phyloP scores from a whole-genome alignment of 257 asterid species.

The Catharanthus roseus region DNA sequence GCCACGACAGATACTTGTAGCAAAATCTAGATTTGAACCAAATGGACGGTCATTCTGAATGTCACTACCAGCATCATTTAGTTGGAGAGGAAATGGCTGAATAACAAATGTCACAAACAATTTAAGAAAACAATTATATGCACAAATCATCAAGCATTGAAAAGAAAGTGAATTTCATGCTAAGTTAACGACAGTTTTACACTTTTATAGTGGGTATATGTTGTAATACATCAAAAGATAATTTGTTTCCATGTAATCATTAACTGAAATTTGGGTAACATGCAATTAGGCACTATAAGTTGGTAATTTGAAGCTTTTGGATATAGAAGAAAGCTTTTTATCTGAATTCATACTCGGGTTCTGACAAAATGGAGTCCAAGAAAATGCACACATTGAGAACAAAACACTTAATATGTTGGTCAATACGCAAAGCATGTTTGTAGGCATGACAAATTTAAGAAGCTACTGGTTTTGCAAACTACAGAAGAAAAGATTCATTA shows the following conservation, averaged over 20 bases:
- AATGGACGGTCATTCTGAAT: constrained; percentile 37
- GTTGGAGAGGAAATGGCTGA: constrained; percentile 39
- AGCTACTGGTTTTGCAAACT: background rate
- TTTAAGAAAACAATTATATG: background rate
- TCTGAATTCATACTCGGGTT: background rate
- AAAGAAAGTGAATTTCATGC: background rate
- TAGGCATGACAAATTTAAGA: background rate
- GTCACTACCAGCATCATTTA: constrained; percentile 41
- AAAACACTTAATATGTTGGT: background rate
- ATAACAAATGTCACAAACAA: background rate
- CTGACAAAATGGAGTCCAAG: background rate
- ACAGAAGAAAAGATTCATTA: background rate
- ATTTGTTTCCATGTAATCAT: background rate
- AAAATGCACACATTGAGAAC: background rate
- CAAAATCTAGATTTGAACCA: constrained; percentile 51
- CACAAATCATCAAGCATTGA: background rate
- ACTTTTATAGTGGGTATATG: background rate
- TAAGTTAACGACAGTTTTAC: background rate
- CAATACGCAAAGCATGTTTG: background rate
- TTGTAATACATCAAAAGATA: background rate
- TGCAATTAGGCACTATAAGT: background rate
- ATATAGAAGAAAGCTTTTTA: background rate
- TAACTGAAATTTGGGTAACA: background rate
- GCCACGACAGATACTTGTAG: constrained; percentile 44
- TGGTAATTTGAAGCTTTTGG: background rate